Conservation (phyloP, 2,329 filamentous ascomycete species). For the Raffaelea deltoideospora region DNA sequence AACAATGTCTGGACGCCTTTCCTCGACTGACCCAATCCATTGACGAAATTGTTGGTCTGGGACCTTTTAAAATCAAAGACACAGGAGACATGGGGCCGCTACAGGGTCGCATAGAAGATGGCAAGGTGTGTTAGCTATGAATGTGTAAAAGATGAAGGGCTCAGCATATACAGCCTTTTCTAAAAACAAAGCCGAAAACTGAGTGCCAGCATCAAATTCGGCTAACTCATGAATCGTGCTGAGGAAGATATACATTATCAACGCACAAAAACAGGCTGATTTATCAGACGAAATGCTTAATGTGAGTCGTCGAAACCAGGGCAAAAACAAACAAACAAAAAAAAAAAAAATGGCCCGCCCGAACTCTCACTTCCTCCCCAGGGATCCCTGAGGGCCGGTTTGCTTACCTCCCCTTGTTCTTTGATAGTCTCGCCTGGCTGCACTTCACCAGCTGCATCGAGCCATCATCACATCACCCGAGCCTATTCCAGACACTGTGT, state of each 20-base stretch:
- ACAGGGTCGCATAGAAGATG: conserved; percentile 25
- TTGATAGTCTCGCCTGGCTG: conserved; percentile 35
- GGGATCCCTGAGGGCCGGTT: too few species aligned
- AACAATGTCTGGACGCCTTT: conserved; percentile 28
- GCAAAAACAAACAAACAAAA: neutral
- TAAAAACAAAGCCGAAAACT: too few species aligned
- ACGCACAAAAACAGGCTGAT: conserved; percentile 22
- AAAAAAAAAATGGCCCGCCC: neutral
- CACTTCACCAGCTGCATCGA: conserved; percentile 36
- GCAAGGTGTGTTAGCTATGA: conserved; percentile 16
- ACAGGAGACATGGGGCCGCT: conserved; percentile 23
- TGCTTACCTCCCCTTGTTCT: neutral
- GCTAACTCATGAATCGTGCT: too few species aligned
- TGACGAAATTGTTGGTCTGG: conserved; percentile 26
- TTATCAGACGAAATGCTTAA: conserved; percentile 28
- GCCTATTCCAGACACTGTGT: conserved; percentile 32
- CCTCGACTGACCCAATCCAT: conserved; percentile 31
- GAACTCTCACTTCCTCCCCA: too few species aligned
- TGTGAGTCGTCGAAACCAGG: conserved; percentile 8
- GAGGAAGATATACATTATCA: conserved; percentile 27
- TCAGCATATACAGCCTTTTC: too few species aligned
- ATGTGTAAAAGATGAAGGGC: too few species aligned
- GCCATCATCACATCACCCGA: conserved; percentile 33
- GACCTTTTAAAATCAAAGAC: conserved; percentile 25
- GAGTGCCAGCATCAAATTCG: too few species aligned